A percentile compares a stretch with the other conserved stretches of the same genome.
Evolutionary conservation across 2,329 filamentous ascomycete genomes (phyloP).

Genomic region (Tolypocladium amazonense): DNA sequence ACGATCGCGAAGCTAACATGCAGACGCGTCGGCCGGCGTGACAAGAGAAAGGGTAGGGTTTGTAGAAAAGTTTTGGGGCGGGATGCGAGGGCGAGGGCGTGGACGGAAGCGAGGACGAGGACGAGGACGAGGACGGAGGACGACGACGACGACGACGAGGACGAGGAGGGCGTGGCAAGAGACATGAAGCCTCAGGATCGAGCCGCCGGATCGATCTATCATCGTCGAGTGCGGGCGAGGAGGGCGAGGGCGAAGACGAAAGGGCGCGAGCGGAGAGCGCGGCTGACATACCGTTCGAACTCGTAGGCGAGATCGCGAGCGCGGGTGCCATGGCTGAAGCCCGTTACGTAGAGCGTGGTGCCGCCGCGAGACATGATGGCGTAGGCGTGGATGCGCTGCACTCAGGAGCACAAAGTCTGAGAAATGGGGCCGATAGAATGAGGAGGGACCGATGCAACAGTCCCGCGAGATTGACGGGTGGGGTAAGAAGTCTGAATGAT

Average conservation of each 20-base stretch:
- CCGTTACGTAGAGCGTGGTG: constrained; percentile 94
- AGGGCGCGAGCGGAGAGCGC: constrained; percentile 26
- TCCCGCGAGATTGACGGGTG: background rate
- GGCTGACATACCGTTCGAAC: constrained; percentile 98
- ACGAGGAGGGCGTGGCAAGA: constrained; percentile 7
- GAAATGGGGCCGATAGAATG: constrained; percentile 1
- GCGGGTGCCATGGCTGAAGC: constrained; percentile 97
- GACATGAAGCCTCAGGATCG: constrained; percentile 14
- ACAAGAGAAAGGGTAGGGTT: constrained; percentile 9
- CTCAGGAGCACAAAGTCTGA: background rate
- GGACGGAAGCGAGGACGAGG: constrained; percentile 4
- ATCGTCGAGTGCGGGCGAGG: constrained; percentile 26
- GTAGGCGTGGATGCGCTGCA: background rate
- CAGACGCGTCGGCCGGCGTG: constrained; percentile 15
- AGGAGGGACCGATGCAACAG: constrained; percentile 1
- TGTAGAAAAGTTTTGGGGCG: constrained; percentile 7
- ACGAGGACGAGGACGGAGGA: constrained; percentile 12
- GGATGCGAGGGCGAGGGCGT: constrained; percentile 1
- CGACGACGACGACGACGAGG: constrained; percentile 15
- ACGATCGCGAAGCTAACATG: constrained; percentile 13
- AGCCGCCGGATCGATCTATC: constrained; percentile 15
- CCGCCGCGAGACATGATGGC: constrained; percentile 77
- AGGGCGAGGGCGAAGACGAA: constrained; percentile 26
- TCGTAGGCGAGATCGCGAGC: constrained; percentile 99
- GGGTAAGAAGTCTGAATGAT: constrained; percentile 1